phyloP scores from a whole-genome alignment of 1,284 basidiomycete genomes.

The Cutaneotrichosporon cutaneum region DNA sequence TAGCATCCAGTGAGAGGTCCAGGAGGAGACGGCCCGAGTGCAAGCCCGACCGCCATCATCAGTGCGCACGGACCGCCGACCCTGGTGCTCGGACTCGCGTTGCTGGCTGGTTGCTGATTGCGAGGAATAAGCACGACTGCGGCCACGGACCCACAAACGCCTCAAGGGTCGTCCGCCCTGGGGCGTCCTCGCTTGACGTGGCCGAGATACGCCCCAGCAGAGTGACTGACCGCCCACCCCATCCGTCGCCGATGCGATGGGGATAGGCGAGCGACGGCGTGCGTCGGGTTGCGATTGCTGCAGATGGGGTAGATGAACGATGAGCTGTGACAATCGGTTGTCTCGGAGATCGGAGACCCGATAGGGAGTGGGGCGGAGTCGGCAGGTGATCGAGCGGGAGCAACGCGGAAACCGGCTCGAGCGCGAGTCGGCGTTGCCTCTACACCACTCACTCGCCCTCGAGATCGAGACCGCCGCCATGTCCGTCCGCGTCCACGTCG shows the following conservation, averaged over 20 bases:
- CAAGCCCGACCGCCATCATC: too few relatives aligned
- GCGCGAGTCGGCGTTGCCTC: too few relatives aligned
- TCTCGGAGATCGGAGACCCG: too few relatives aligned
- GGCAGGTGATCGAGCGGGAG: too few relatives aligned
- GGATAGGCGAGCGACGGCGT: too few relatives aligned
- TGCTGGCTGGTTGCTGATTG: neutral
- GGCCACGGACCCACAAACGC: neutral
- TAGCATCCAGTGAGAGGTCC: neutral
- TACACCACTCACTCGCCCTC: neutral
- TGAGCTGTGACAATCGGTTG: too few relatives aligned
- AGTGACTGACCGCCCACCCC: neutral
- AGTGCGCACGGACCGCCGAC: neutral
- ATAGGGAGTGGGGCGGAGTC: too few relatives aligned
- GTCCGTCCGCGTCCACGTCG: conserved; percentile 33
- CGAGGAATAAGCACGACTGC: neutral
- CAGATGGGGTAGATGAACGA: too few relatives aligned
- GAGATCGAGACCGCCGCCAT: neutral
- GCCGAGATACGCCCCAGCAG: neutral
- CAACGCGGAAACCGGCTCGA: too few relatives aligned
- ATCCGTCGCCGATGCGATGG: too few relatives aligned
- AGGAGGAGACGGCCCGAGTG: neutral
- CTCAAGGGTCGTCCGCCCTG: neutral
- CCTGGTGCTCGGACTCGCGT: neutral
- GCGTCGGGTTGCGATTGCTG: too few relatives aligned
- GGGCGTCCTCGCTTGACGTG: neutral